Base-by-base conservation (phyloP, 176 grass and related monocot species). In the Canna indica region DNA sequence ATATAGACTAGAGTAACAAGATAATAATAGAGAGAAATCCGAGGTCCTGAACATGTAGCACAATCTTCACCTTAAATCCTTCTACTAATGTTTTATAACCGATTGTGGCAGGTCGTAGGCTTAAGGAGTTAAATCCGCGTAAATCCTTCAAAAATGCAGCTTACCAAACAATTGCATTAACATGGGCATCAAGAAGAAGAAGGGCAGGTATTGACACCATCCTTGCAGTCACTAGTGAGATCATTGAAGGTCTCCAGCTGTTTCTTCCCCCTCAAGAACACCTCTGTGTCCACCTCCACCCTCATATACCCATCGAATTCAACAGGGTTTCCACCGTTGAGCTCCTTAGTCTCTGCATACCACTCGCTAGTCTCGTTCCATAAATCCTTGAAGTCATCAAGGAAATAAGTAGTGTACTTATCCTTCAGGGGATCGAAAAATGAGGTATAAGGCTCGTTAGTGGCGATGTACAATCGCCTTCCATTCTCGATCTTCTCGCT, bases 241-340 rank as follows among this genome's bases (percentile, higher is more conserved):
- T 73, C 71, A 22, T 60, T 73, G 71, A 73, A 73, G 52, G 71
- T 73, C 36, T 73, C 71, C 16, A 73, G 52, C 71, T 73, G 71
- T 53, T 73, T 73, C 54, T 73, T 73, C 26, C 71, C 71, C 47
- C 71, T 73, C 36, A 73, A 42, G 54, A 60, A 73, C 34, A 73
- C 71, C 6, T 73, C 71, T 0, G 71, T 73, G 36, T 73, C 71
- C 8, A 73, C 71, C 36, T 73, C 71, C 35, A 73, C 71, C 54
- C 35, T 73, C 71, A 73, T 73, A 7, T 73, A 73, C 20, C 71
- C 71, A 42, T 73, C 71, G 36, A 73, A 73, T 24, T 73, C 53
- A 13, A 73, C 71, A 20, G 71, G 35, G 3, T 8, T 9, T 12
- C 71, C 71, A 25, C 13, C 8, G 18, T 73, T 73, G 48, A 73